Conservation (phyloP, 2,329 filamentous ascomycete genomes). For the Chaetomiaceae sp. region DNA sequence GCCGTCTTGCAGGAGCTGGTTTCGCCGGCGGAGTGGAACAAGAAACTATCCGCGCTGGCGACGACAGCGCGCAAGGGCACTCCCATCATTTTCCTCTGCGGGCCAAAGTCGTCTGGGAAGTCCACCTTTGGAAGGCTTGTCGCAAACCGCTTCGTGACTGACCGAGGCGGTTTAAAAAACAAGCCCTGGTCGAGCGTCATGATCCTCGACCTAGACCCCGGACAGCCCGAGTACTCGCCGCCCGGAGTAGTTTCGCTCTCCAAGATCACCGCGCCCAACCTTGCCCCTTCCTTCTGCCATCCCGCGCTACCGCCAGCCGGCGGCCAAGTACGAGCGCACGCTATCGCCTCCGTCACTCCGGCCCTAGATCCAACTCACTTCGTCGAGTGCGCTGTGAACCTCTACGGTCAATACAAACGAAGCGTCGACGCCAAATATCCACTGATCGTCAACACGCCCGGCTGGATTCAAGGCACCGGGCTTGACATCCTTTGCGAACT, state of each 20-base stretch:
- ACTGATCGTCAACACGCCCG: conserved; percentile 67
- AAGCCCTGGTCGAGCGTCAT: conserved; percentile 36
- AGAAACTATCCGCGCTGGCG: conserved; percentile 44
- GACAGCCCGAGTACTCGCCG: conserved; percentile 67
- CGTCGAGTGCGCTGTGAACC: conserved; percentile 55
- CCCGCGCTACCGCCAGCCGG: conserved; percentile 32
- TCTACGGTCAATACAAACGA: conserved; percentile 52
- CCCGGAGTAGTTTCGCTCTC: conserved; percentile 65
- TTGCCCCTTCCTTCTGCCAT: conserved; percentile 64
- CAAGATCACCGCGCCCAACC: conserved; percentile 52
- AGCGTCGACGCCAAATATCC: conserved; percentile 40
- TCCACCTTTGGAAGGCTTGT: conserved; percentile 66
- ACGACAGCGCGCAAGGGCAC: conserved; percentile 30
- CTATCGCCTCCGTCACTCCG: conserved; percentile 59
- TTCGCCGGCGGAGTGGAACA: conserved; percentile 56
- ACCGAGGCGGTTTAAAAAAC: conserved; percentile 26
- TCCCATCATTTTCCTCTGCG: conserved; percentile 53
- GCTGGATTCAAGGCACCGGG: conserved; percentile 67
- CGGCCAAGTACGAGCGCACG: conserved; percentile 54
- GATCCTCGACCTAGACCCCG: conserved; percentile 71
- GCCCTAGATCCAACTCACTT: conserved; percentile 63
- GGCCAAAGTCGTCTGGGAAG: conserved; percentile 67
- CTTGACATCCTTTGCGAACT: conserved; percentile 58
- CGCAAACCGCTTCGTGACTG: conserved; percentile 59
- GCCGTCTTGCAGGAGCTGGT: conserved; percentile 47